Evolutionary conservation across 352 stramenopile species (phyloP), one percentile per base, ranked within the genome.

Genomic region (Phytophthora pluvialis): DNA sequence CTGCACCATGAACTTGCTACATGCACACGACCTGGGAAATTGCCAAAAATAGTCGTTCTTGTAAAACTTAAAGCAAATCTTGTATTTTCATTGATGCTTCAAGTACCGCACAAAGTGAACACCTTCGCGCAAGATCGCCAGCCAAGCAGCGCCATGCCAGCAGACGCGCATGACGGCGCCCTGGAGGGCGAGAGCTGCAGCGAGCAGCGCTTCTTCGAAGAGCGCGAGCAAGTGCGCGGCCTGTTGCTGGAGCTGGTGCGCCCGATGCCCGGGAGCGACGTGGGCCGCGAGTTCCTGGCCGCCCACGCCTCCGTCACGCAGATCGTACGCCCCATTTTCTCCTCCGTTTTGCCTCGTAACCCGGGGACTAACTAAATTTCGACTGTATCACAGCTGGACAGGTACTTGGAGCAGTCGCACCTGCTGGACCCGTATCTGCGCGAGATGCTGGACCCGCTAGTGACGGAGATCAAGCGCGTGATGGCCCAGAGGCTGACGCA

Each of bases 361-460:
- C 10, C n/a, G 32, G 25, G 11, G n/a, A 29, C 29, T 51, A 39
- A 1, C 21, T 21, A 21, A 21, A 40, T 59, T 43, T 12, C 18
- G 29, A 15, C 52, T 3, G 4, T 32, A 45, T 40, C 6, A 13
- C 49, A 93, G 86, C 51, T 94, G 46, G 93, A 86, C 77, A 95
- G 89, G 77, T 97, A 91, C 81, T 78, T 80, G 83, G 93, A 97
- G 69, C 86, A 97, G 67, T 83, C 89, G 12, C 76, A 95, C 45
- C 67, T 99, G 31, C 72, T 99, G 21, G 94, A 98, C 71, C 77
- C 86, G 33, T 88, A 90, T 69, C 69, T 98, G 44, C 76, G 83
- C 32, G 80, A 90, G 54, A 69, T 91, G 9, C 75, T 98, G 44
- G 77, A 88, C 12, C 67, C 77, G 5, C 36, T 89, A 15, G 71